A percentile compares a stretch with the other conserved stretches of the same genome.
phyloP scores from a whole-genome alignment of 495 filamentous ascomycete genomes.

The Neurospora terricola region DNA sequence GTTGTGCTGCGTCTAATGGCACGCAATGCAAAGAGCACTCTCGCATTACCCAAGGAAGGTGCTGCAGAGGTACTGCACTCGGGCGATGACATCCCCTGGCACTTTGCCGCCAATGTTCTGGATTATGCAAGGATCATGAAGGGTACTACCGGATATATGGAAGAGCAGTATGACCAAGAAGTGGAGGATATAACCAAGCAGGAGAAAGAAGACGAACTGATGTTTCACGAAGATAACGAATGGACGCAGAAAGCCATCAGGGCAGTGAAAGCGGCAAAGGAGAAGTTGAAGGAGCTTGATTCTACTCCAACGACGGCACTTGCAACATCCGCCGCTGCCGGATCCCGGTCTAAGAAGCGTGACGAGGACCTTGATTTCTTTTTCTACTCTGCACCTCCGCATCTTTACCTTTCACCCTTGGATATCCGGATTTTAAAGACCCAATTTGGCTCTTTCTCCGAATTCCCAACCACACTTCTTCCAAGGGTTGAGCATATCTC shows the following conservation, averaged over 20 bases:
- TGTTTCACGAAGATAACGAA: constrained; percentile 87
- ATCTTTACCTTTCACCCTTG: constrained; percentile 86
- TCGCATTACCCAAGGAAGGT: constrained; percentile 79
- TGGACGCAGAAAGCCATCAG: constrained; percentile 81
- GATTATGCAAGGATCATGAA: constrained; percentile 96
- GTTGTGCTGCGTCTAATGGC: constrained; percentile 79
- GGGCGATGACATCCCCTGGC: constrained; percentile 80
- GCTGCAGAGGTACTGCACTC: constrained; percentile 53
- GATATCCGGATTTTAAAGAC: constrained; percentile 93
- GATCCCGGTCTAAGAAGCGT: constrained; percentile 9
- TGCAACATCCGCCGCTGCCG: not conserved
- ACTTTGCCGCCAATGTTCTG: constrained; percentile 83
- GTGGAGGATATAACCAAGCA: constrained; percentile 63
- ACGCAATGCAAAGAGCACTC: constrained; percentile 65
- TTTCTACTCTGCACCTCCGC: constrained; percentile 84
- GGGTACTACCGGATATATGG: constrained; percentile 83
- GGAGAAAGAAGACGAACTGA: constrained; percentile 77
- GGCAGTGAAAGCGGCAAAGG: constrained; percentile 59
- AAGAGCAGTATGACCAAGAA: constrained; percentile 64
- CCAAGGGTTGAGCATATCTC: constrained; percentile 88
- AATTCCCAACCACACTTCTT: constrained; percentile 82
- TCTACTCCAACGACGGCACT: constrained; percentile 7
- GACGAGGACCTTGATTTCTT: constrained; percentile 45
- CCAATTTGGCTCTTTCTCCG: constrained; percentile 72
- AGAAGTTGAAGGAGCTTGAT: constrained; percentile 44